phyloP scores from a whole-genome alignment of 2,329 filamentous ascomycete species.

The Emergomyces orientalis region DNA sequence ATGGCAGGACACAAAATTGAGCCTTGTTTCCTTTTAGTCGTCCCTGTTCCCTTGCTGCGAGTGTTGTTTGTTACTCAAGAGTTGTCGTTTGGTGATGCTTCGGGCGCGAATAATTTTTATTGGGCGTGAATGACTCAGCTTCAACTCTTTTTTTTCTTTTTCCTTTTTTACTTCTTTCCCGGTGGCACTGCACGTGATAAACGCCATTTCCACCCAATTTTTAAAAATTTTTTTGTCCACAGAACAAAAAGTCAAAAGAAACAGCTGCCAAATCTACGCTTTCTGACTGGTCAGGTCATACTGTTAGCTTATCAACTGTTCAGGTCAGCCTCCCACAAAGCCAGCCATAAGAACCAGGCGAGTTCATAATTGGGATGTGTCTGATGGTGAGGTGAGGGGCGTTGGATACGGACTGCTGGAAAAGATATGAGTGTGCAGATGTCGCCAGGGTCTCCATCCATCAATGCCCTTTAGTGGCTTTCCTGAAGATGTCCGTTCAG shows the following conservation, averaged over 20 bases:
- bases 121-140: background rate
- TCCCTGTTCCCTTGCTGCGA: background rate
- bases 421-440: background rate
- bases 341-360: background rate
- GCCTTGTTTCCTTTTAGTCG: background rate
- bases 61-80: background rate
- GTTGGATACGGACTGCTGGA: background rate
- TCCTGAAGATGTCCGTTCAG: background rate
- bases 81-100: too few relatives aligned
- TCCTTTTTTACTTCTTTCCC: background rate
- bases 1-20: slow-evolving; percentile 5
- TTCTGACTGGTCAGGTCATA: background rate
- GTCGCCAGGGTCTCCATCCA: background rate
- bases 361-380: background rate
- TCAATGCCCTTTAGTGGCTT: background rate
- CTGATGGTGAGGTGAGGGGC: background rate
- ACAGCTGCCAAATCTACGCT: background rate
- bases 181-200: background rate
- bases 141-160: background rate
- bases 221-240: too few relatives aligned
- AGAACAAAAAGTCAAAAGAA: too few relatives aligned
- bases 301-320: background rate
- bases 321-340: background rate
- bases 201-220: background rate
- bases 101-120: too few relatives aligned